Conservation (phyloP, 352 stramenopile genomes). For the Globisporangium iwayamae region DNA sequence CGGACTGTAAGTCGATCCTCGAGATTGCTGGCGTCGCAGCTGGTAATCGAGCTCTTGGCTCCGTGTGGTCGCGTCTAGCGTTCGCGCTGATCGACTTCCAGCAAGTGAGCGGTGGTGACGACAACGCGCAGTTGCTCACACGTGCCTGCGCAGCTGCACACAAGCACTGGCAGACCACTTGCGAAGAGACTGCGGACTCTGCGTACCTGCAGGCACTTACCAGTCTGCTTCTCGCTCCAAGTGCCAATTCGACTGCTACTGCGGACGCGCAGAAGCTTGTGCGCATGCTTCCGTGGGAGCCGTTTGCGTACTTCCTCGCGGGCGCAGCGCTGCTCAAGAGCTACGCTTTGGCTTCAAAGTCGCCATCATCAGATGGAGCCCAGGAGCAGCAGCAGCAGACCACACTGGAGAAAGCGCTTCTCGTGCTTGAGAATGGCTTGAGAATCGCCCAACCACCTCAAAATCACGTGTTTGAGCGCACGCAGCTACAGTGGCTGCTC, state of each 20-base stretch:
- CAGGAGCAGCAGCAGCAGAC: slow-evolving; percentile 8
- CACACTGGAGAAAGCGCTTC: slow-evolving; percentile 14
- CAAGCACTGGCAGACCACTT: background rate
- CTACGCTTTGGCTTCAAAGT: slow-evolving; percentile 17
- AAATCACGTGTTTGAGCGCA: slow-evolving; percentile 16
- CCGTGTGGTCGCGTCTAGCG: slow-evolving; percentile 24
- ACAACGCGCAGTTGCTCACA: background rate
- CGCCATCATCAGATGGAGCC: slow-evolving; percentile 3
- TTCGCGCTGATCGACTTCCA: slow-evolving; percentile 40
- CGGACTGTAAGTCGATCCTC: slow-evolving; percentile 23
- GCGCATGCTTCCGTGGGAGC: slow-evolving; percentile 55
- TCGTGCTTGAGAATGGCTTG: slow-evolving; percentile 40
- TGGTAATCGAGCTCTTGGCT: slow-evolving; percentile 19
- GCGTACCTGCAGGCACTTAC: slow-evolving; percentile 28
- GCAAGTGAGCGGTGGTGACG: background rate
- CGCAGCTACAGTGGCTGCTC: slow-evolving; percentile 46
- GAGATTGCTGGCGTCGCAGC: slow-evolving; percentile 20
- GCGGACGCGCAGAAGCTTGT: slow-evolving; percentile 46
- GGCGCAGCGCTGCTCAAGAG: slow-evolving; percentile 47
- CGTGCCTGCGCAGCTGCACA: background rate
- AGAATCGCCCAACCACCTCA: slow-evolving; percentile 16
- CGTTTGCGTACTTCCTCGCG: slow-evolving; percentile 48
- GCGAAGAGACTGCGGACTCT: slow-evolving; percentile 27
- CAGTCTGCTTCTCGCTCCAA: slow-evolving; percentile 22
- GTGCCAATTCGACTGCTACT: slow-evolving; percentile 11